Conservation (phyloP, 441 rosid genomes). For the Omphalea diandra region DNA sequence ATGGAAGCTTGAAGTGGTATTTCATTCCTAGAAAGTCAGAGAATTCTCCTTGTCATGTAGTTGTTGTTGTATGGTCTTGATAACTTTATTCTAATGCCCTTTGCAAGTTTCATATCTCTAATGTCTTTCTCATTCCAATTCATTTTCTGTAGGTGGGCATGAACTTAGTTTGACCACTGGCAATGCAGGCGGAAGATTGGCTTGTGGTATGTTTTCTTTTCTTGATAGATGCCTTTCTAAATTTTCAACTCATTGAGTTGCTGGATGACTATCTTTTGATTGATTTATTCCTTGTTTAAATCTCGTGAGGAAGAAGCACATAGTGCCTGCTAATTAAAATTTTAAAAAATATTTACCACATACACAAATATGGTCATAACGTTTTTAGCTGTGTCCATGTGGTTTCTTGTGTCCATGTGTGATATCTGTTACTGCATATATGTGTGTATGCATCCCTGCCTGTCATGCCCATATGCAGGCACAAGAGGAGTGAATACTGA, state of each 20-base stretch:
- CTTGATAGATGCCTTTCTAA: neutral
- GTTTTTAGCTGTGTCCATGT: neutral
- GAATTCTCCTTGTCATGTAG: neutral
- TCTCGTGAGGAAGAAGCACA: neutral
- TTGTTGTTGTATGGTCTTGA: neutral
- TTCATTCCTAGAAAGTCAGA: neutral
- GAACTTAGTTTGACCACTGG: conserved; percentile 94
- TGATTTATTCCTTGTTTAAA: conserved; percentile 8
- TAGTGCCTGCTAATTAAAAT: neutral
- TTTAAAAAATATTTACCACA: neutral
- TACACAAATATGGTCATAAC: neutral
- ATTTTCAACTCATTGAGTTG: neutral
- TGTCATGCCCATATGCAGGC: neutral
- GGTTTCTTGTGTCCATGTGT: neutral
- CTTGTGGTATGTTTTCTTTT: conserved; percentile 70
- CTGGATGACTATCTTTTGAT: neutral
- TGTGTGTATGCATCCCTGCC: neutral
- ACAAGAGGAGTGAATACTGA: neutral
- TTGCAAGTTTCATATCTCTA: neutral
- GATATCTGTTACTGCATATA: neutral
- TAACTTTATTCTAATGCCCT: neutral
- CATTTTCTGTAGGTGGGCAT: conserved; percentile 68
- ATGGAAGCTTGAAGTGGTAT: neutral
- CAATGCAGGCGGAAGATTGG: conserved; percentile 98
- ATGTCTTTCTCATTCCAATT: conserved; percentile 16